These are phyloP conservation scores for Phaeomoniella chlamydospora DNA, from an alignment of 2,329 filamentous ascomycete species.

Conservation along the genomic window DNA sequence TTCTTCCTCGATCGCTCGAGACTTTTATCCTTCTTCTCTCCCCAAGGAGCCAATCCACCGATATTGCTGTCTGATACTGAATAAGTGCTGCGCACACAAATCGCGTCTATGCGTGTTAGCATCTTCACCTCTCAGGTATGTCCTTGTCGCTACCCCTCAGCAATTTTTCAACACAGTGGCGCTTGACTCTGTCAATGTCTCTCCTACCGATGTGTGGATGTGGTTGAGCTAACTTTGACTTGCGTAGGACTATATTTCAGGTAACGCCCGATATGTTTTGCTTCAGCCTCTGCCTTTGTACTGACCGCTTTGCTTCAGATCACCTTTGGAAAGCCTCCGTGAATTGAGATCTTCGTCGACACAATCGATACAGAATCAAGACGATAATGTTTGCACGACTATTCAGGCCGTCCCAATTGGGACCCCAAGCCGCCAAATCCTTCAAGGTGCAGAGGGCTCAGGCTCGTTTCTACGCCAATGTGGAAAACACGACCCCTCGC, in stretches of 20 bases:
- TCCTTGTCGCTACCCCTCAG: slow-evolving; percentile 9
- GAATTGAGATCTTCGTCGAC: slow-evolving; percentile 32
- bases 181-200: slow-evolving; percentile 3
- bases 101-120: slow-evolving; percentile 25
- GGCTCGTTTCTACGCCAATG: slow-evolving; percentile 45
- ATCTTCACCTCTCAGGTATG: slow-evolving; percentile 77
- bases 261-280: slow-evolving; percentile 18
- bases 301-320: slow-evolving; percentile 25
- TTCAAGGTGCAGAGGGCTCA: slow-evolving; percentile 2
- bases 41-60: too few relatives aligned
- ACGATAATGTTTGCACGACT: slow-evolving; percentile 40
- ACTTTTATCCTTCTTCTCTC: too few relatives aligned
- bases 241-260: slow-evolving; percentile 49
- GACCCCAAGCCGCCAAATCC: slow-evolving; percentile 27
- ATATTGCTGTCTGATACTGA: too few relatives aligned
- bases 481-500: slow-evolving; percentile 56
- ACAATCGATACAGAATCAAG: slow-evolving; percentile 12
- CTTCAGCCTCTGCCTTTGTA: slow-evolving; percentile 6
- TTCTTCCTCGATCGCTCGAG: too few relatives aligned
- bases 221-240: slow-evolving; percentile 19
- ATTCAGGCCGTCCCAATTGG: slow-evolving; percentile 35
- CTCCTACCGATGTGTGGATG: too few relatives aligned
- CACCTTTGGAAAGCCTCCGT: slow-evolving; percentile 55
- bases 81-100: neutral
- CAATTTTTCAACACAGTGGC: slow-evolving; percentile 6